Percentiles rank a stretch among this genome's conserved stretches.
Evolutionary conservation across 192 early-diverging fungal genomes (phyloP).

Genomic region (Coemansia sp.): DNA sequence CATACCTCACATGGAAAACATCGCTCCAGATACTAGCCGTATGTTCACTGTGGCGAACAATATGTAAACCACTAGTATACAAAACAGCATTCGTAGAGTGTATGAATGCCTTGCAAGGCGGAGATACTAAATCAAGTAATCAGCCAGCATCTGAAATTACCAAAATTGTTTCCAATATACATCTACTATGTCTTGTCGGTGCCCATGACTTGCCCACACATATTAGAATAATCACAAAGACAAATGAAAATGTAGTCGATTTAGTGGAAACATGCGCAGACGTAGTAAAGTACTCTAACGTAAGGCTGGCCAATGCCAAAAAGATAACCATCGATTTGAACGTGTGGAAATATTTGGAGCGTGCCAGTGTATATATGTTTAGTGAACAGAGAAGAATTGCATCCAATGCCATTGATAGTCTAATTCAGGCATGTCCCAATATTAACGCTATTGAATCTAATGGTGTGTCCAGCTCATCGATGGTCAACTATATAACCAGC

Average conservation of each 20-base stretch:
- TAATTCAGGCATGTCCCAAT: background rate
- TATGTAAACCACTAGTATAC: background rate
- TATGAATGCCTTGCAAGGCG: background rate
- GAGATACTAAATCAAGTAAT: no score
- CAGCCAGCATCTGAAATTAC: background rate
- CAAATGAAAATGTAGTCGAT: background rate
- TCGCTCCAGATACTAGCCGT: background rate
- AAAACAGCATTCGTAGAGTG: background rate
- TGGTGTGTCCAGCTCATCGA: background rate
- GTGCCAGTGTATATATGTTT: background rate
- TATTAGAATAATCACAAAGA: background rate
- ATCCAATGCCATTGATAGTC: background rate
- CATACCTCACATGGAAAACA: background rate
- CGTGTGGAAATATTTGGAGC: background rate
- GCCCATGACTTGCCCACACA: background rate
- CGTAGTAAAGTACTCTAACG: background rate
- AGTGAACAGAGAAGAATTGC: background rate
- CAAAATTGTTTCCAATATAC: background rate
- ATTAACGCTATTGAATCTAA: background rate
- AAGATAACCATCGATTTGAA: background rate
- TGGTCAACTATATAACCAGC: background rate
- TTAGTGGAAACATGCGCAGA: background rate
- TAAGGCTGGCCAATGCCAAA: background rate
- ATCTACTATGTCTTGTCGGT: background rate
- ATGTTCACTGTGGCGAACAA: background rate